phyloP scores from a whole-genome alignment of 306 rosid species.

The Vigna nakashimae region DNA sequence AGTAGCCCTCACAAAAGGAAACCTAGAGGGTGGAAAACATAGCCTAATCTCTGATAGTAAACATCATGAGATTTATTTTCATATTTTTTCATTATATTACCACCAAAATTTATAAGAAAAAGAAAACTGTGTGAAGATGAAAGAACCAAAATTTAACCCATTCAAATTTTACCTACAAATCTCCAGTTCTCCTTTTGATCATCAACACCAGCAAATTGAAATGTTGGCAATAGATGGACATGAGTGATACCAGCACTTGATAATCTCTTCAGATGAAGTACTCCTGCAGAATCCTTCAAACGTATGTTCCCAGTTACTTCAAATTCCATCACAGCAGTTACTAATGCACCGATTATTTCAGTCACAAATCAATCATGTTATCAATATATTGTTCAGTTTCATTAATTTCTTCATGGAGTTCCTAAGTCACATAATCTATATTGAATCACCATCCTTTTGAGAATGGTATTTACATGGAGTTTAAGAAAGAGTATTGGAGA shows the following conservation, averaged over 20 bases:
- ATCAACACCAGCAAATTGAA: conserved; percentile 89
- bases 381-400: neutral
- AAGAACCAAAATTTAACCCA: conserved; percentile 16
- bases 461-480: neutral
- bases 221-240: conserved; percentile 87
- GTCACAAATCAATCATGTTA: conserved; percentile 6
- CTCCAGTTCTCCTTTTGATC: conserved; percentile 89
- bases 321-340: conserved; percentile 25
- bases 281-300: conserved; percentile 83
- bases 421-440: neutral
- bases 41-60: conserved; percentile 12
- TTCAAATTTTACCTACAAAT: conserved; percentile 64
- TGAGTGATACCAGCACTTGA: conserved; percentile 89
- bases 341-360: conserved; percentile 26
- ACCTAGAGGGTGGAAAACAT: neutral
- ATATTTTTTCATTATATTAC: conserved; percentile 10
- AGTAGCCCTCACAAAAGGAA: neutral
- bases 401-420: neutral
- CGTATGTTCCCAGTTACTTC: conserved; percentile 44
- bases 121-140: neutral
- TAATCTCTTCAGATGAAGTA: conserved; percentile 79
- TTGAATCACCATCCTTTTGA: neutral
- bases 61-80: conserved; percentile 29
- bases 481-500: conserved; percentile 17
- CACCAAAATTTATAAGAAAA: neutral